Percentiles rank a stretch among this genome's conserved stretches.
Conservation (phyloP, 2,329 filamentous ascomycete genomes). For the Neofusicoccum cordaticola region DNA sequence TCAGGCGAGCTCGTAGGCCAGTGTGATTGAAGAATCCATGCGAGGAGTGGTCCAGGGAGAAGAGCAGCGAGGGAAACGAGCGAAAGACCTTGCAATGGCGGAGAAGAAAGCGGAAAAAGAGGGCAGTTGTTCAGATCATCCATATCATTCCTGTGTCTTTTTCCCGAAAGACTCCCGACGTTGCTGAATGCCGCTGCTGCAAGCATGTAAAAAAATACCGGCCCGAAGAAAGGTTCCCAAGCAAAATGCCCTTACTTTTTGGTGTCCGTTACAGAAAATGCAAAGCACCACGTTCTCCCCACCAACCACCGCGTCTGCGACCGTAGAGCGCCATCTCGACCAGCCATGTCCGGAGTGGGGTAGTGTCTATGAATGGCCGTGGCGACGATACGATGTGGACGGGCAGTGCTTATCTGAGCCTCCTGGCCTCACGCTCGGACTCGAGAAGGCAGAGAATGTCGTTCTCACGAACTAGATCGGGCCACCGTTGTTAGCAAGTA, state of each 20-base stretch:
- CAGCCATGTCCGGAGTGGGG: background rate
- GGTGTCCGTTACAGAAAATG: constrained; percentile 10
- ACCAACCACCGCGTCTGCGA: background rate
- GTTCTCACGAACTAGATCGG: constrained; percentile 62
- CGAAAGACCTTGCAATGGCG: no score
- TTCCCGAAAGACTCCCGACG: constrained; percentile 2
- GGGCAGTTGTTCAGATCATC: constrained; percentile 1
- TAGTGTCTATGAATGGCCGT: background rate
- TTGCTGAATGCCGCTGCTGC: constrained; percentile 4
- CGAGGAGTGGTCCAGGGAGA: background rate
- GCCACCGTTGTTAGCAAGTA: background rate
- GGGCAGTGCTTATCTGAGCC: constrained; percentile 74
- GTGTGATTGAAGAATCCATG: no score
- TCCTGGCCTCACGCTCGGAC: constrained; percentile 97
- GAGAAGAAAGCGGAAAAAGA: background rate
- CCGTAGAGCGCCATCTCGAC: constrained; percentile 7
- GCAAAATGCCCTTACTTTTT: constrained; percentile 11
- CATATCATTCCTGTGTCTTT: constrained; percentile 13
- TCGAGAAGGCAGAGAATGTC: constrained; percentile 99
- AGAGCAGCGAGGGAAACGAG: background rate
- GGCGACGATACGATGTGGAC: background rate
- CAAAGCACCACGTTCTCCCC: background rate
- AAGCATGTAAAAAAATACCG: constrained; percentile 4
- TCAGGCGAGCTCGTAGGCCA: no score
- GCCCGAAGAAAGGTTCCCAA: constrained; percentile 8